Conservation (phyloP, 768 basidiomycete species). For the Phanerochaete carnosa region DNA sequence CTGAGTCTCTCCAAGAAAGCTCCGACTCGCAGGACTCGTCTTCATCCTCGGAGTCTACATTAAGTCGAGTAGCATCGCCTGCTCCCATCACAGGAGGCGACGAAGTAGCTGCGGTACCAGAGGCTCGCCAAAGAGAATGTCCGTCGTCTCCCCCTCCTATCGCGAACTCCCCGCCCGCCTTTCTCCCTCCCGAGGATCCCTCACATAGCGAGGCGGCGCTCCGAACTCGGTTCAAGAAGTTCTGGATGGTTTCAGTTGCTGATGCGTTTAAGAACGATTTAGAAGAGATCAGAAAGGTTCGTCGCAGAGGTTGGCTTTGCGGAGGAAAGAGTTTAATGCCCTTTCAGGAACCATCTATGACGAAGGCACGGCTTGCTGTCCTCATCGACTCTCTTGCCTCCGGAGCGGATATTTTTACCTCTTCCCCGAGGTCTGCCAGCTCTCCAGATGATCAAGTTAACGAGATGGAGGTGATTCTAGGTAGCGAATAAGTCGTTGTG, state of each 20-base stretch:
- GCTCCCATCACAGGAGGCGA: not conserved
- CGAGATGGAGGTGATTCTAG: constrained; percentile 77
- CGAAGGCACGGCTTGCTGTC: constrained; percentile 61
- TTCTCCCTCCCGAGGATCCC: constrained; percentile 37
- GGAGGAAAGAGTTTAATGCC: constrained; percentile 22
- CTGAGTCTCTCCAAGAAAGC: constrained; percentile 5
- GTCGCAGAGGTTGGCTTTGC: constrained; percentile 14
- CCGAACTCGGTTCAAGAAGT: constrained; percentile 70
- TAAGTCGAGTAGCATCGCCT: not conserved
- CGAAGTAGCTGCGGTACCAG: not conserved
- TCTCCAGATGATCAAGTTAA: constrained; percentile 34
- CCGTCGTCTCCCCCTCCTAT: constrained; percentile 29
- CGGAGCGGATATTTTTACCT: constrained; percentile 69
- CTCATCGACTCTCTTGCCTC: constrained; percentile 82
- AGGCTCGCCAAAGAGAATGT: not conserved
- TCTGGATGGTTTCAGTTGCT: constrained; percentile 83
- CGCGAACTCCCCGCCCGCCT: constrained; percentile 45
- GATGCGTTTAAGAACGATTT: constrained; percentile 83
- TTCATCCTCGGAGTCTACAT: constrained; percentile 13
- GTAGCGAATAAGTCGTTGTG: not conserved
- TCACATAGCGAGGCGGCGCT: constrained; percentile 47
- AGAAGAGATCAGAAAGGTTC: constrained; percentile 78
- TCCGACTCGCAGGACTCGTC: constrained; percentile 11
- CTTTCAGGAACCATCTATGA: constrained; percentile 61
- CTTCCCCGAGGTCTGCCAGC: constrained; percentile 30